A percentile compares a stretch with the other conserved stretches of the same genome.
These are phyloP conservation scores for Colletotrichum siamense DNA, from an alignment of 2,329 filamentous ascomycete genomes.

Conservation along the genomic window DNA sequence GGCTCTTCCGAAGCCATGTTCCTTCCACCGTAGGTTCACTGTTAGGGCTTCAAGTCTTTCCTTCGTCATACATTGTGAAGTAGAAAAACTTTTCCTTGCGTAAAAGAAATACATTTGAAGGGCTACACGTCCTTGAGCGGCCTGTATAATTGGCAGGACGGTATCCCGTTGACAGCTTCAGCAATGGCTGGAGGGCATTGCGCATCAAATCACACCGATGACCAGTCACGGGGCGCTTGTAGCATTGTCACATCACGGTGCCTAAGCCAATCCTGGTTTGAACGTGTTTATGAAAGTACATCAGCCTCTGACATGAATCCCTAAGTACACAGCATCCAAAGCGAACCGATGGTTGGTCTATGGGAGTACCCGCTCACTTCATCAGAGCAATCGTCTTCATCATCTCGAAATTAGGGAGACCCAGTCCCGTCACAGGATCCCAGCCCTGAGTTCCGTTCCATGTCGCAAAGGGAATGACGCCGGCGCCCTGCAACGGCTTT, in stretches of 20 bases:
- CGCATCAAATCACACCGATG: not conserved
- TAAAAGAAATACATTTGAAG: not conserved
- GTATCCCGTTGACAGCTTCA: not conserved
- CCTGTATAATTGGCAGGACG: not conserved
- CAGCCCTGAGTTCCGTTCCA: constrained; percentile 42
- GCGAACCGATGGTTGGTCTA: not conserved
- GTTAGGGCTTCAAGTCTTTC: not conserved
- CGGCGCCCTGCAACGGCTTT: constrained; percentile 26
- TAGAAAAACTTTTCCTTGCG: not conserved
- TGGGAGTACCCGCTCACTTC: constrained; percentile 13
- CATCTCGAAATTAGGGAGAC: constrained; percentile 48
- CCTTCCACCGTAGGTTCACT: not conserved
- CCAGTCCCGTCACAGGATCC: constrained; percentile 47
- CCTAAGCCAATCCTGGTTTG: not conserved
- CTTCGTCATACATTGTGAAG: not conserved
- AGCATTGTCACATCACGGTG: not conserved
- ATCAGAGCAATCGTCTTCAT: constrained; percentile 19
- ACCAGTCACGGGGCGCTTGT: not conserved
- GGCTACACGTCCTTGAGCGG: not conserved
- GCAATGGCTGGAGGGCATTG: not conserved
- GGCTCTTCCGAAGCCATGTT: not conserved
- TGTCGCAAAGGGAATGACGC: constrained; percentile 29
- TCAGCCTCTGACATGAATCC: not conserved
- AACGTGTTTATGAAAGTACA: not conserved
- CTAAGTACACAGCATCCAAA: not conserved